These are phyloP conservation scores for Coleophoma cylindrospora DNA, from an alignment of 2,329 filamentous ascomycete genomes.

Conservation along the genomic window DNA sequence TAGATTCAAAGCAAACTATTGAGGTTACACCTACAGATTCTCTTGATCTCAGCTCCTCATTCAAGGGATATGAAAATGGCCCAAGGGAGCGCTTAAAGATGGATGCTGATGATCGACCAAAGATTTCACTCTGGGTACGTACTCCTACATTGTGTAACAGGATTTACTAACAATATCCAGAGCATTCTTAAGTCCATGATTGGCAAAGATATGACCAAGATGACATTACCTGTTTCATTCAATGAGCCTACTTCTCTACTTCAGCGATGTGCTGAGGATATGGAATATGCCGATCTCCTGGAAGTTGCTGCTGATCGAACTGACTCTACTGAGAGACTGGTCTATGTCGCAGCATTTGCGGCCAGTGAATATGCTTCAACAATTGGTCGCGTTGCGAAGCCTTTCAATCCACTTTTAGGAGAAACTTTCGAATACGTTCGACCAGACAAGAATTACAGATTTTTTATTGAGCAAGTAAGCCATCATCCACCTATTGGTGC, in stretches of 20 bases:
- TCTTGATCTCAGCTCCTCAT: constrained; percentile 69
- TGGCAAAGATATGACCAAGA: constrained; percentile 99
- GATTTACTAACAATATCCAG: constrained; percentile 40
- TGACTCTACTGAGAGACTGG: constrained; percentile 85
- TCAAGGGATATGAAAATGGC: constrained; percentile 87
- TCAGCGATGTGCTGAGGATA: constrained; percentile 92
- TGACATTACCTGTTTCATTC: constrained; percentile 97
- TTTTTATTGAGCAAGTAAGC: constrained; percentile 97
- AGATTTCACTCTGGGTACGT: constrained; percentile 91
- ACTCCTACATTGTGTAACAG: neutral
- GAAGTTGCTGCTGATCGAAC: constrained; percentile 80
- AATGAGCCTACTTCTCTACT: constrained; percentile 96
- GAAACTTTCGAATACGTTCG: constrained; percentile 96
- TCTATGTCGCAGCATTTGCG: constrained; percentile 94
- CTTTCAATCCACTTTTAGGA: constrained; percentile 92
- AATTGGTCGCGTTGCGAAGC: constrained; percentile 93
- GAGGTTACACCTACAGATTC: constrained; percentile 37
- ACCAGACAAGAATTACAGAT: constrained; percentile 95
- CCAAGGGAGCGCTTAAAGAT: constrained; percentile 75
- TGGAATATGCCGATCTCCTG: constrained; percentile 94
- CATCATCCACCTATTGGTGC: constrained; percentile 95
- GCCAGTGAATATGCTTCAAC: constrained; percentile 96
- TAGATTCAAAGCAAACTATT: constrained; percentile 19
- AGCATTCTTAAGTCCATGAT: constrained; percentile 99
- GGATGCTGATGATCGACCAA: constrained; percentile 88